phyloP scores from a whole-genome alignment of 164 flowering plant genomes.

The Annona cherimola region DNA sequence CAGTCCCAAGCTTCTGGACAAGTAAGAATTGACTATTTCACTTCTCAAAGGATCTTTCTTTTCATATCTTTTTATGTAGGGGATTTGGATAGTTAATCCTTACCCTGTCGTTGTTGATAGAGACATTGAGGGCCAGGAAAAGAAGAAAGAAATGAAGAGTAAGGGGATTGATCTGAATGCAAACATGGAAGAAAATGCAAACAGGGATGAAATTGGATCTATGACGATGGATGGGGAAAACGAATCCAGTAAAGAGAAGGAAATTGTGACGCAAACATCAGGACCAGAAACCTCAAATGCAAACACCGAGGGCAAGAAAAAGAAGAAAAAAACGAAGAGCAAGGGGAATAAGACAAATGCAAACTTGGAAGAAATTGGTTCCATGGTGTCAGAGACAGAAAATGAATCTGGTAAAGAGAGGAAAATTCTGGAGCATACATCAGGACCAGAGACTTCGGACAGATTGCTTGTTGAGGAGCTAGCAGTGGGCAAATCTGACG shows the following conservation, averaged over 20 bases:
- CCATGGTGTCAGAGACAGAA: slow-evolving; percentile 6
- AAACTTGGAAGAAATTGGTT: background rate
- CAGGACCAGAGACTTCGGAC: slow-evolving; percentile 59
- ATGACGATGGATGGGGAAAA: too few relatives aligned
- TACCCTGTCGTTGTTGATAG: slow-evolving; percentile 15
- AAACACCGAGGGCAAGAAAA: slow-evolving; percentile 39
- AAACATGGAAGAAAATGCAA: background rate
- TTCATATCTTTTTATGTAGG: background rate
- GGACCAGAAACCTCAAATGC: too few relatives aligned
- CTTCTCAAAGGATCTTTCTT: background rate
- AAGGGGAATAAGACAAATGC: slow-evolving; percentile 32
- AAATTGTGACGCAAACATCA: too few relatives aligned
- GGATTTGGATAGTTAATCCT: slow-evolving; percentile 3
- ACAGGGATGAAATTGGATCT: too few relatives aligned
- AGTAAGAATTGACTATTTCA: slow-evolving; percentile 25
- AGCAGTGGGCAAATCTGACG: slow-evolving; percentile 86
- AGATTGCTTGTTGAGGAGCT: slow-evolving; percentile 82
- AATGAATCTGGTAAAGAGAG: slow-evolving; percentile 22
- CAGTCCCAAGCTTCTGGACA: slow-evolving; percentile 14
- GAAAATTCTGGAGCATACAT: slow-evolving; percentile 29
- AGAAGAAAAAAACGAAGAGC: slow-evolving; percentile 62
- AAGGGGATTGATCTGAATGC: slow-evolving; percentile 30
- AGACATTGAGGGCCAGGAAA: slow-evolving; percentile 38
- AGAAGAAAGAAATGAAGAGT: slow-evolving; percentile 62
- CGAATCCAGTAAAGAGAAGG: too few relatives aligned